Conservation (phyloP, 345 rosid species). For the Camelina sativa region DNA sequence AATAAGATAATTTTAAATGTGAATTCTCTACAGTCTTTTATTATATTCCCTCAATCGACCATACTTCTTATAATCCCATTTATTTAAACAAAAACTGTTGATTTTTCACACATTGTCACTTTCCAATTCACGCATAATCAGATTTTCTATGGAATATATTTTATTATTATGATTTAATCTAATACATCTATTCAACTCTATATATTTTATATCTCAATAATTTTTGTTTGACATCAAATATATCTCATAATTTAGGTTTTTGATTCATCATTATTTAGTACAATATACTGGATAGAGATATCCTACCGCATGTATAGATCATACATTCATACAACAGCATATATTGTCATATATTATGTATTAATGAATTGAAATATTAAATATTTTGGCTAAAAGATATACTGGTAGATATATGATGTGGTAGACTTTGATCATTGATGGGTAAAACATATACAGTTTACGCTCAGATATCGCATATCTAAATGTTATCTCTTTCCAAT, state of each 20-base stretch:
- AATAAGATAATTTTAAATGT: neutral
- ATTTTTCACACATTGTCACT: slow-evolving; percentile 1
- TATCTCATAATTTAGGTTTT: too few species aligned
- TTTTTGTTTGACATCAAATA: too few species aligned
- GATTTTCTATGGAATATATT: neutral
- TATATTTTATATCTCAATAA: neutral
- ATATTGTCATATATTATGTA: neutral
- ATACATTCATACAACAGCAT: neutral
- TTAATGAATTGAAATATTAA: neutral
- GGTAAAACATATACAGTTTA: neutral
- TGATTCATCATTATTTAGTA: neutral
- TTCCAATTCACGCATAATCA: neutral
- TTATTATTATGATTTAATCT: neutral
- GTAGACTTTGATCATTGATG: neutral
- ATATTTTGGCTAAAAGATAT: neutral
- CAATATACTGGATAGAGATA: neutral
- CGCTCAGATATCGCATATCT: neutral
- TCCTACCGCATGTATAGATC: neutral
- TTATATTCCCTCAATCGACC: neutral
- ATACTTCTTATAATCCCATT: neutral
- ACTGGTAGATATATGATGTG: neutral
- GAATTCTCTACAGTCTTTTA: neutral
- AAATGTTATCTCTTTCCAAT: neutral
- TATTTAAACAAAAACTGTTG: neutral
- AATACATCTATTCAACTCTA: neutral